Base-by-base conservation (phyloP, 257 asterid genomes). In the Fraxinus anomala region DNA sequence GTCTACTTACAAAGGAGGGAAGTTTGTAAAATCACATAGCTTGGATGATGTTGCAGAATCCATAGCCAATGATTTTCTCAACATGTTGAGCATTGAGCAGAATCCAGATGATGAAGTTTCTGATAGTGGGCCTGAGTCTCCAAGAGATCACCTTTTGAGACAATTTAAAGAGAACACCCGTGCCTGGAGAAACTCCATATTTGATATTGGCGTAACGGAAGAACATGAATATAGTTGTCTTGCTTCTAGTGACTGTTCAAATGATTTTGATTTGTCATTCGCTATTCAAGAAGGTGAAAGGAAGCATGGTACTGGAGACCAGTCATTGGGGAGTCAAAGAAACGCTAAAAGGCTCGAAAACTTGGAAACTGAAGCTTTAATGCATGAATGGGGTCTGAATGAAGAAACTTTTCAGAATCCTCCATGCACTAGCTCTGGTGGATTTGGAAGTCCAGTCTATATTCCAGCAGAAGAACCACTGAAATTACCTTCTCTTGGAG, bases 371-470 rank as follows among this genome's bases (percentile, higher is more conserved):
- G 92, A 89, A 84, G 82, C 91, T 71, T 81, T 93, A 76, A 88
- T 95, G 97, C 85, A 80, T 11, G 86, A 88, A 79, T 89, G 97
- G 98, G 98, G 96, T 83, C 81, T 93, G 72, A 80, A 80, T 54
- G 96, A 92, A 77, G 83, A 77, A 79, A 79, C 89, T 63, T 91
- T 92, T 87, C 97, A 86, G 82, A 51, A 79, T 86, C 86, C 92
- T 72, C 90, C 93, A 59, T 75, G 61, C 49, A 77, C 68, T 78
- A 72, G 73, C 79, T 83, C 92, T 36, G 94, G 94, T 78, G 97
- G 94, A 77, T 95, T 95, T 85, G 98, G 99, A 73, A 95, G 99
- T 81, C 98, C 98, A 5, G 87, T 95, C 33, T 87, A 90, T 86
- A 70, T 85, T 73, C 89, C 92, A 66, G 81, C 83, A 31, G 89